Conservation (phyloP, 2,329 filamentous ascomycete genomes). For the Claviceps purpurea region DNA sequence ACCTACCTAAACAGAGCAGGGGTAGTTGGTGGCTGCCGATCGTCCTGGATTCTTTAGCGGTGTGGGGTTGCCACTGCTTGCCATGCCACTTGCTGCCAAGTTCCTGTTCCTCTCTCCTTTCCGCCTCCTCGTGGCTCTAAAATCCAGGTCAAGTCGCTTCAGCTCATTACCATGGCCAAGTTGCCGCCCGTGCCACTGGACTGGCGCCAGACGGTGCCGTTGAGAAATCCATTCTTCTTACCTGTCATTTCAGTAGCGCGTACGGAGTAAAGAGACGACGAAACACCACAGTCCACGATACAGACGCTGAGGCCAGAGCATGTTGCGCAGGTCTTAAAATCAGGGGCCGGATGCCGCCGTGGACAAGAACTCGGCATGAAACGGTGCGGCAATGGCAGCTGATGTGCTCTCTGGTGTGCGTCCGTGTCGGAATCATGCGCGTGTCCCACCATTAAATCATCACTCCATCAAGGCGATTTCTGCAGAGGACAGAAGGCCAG, state of each 20-base stretch:
- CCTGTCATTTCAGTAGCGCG: background rate
- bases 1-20: too few species aligned
- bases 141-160: too few species aligned
- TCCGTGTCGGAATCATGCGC: background rate
- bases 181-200: too few species aligned
- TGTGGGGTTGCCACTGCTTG: too few species aligned
- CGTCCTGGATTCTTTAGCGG: too few species aligned
- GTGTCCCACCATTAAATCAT: too few species aligned
- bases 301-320: background rate
- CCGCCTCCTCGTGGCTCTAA: too few species aligned
- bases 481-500: background rate
- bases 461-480: background rate
- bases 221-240: background rate
- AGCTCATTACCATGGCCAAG: too few species aligned
- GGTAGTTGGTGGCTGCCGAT: too few species aligned
- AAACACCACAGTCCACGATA: background rate
- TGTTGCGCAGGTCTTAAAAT: background rate
- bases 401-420: background rate
- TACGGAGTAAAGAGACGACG: background rate
- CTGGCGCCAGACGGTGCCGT: too few species aligned
- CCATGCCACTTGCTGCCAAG: too few species aligned
- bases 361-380: background rate
- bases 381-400: background rate
- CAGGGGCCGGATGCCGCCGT: background rate
- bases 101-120: too few species aligned